Evolutionary conservation across 331 rosid genomes (phyloP), one percentile per base, ranked within the genome.

Genomic region (Quercus tomentella): DNA sequence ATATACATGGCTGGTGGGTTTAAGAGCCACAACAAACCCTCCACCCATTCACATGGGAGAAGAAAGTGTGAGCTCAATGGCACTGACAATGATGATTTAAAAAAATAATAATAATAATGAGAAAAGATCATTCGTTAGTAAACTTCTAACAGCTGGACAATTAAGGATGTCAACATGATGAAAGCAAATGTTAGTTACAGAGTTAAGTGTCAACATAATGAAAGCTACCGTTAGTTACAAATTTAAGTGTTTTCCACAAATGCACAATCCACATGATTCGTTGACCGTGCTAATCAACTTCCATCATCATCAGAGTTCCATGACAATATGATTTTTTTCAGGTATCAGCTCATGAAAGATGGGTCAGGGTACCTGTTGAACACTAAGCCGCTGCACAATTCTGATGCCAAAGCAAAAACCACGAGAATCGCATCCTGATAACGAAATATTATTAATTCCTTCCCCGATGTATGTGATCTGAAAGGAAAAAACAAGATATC

Each of bases 371-470:
- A 96, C 99, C 99, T 96, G 93, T 76, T 86, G 91, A 88, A 93
- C 12, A 30, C 82, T 87, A 74, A 91, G 92, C 84, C 85, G 90
- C 87, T 73, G 93, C 56, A 92, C 92, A 87, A 96, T 86, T 17
- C 99, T 96, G 66, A 96, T 93, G 76, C 99, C 99, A 63, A 96
- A 88, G 82, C 99, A 96, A 82, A 96, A 96, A 63, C 80, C 69
- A 62, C 99, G 93, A 82, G 95, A 80, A 89, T 96, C 99, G 45
- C 97, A 89, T 77, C 97, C 91, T 28, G 97, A 81, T 79, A 96
- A 92, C 76, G 84, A 83, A 84, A 96, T 90, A 94, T 86, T 92
- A 80, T 96, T 96, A 75, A 85, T 54, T 78, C 98, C 98, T 17
- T 93, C 99, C 84, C 82, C 81, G 10, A 87, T 85, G 68, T 70